Evolutionary conservation across 805 yeast species (phyloP), one percentile per base, ranked within the genome.

Genomic region (Candida verbasci): DNA sequence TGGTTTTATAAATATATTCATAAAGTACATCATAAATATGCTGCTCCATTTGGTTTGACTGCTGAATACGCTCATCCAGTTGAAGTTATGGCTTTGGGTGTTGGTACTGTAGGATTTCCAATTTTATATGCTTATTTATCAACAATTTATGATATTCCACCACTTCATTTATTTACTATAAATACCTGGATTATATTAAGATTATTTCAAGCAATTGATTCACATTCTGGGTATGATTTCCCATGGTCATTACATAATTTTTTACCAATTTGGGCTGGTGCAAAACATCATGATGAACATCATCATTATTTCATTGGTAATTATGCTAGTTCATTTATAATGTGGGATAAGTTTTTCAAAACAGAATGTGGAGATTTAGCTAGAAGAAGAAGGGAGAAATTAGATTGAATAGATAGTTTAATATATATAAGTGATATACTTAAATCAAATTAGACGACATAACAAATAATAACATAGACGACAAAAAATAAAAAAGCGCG

Each of bases 31-130:
- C 98, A 91, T 68, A 81, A 89, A 61, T 91, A 89, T 59, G 96
- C 97, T 16, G 97, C 97, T 30, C 98, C 98, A 31, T 91, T 91
- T 55, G 98, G 98, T 25, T 68, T 91, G 41, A 82, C 97, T 42
- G 97, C 97, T 33, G 98, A 91, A 68, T 91, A 91, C 59, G 97
- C 97, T 22, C 97, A 91, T 57, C 97, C 98, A 12, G 72, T 84
- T 21, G 98, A 91, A 67, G 95, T 91, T 23, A 76, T 86, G 68
- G 72, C 86, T 35, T 70, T 91, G 43, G 98, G 98, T 36, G 76
- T 86, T 46, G 98, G 98, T 45, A 91, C 98, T 28, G 96, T 91
- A 27, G 97, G 97, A 42, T 80, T 87, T 65, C 98, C 98, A 40
- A 78, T 91, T 39, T 58, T 85, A 32, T 86, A 86, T 73, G 88